Evolutionary conservation across 2,329 filamentous ascomycete species (phyloP), one percentile per base, ranked within the genome.

Genomic region (Neophaeococcomyces aloes): DNA sequence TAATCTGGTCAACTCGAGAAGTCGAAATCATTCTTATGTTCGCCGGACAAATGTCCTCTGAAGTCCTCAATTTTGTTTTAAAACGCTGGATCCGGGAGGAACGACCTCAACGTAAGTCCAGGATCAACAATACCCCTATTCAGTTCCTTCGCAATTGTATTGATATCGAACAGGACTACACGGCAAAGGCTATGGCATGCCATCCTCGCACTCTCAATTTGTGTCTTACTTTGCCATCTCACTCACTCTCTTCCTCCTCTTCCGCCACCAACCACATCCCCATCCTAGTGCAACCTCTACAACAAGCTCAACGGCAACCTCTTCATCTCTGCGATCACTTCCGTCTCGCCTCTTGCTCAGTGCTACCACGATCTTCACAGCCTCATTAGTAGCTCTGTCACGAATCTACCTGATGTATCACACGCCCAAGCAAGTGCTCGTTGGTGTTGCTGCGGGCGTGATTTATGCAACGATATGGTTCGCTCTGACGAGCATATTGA

Each of bases 181-280:
- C 58, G 77, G 86, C 44, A 94, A 94, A 63, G 91, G 91, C 51
- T 98, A 98, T 60, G 93, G 91, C 56, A 98, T 98, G 93, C 91
- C 91, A 8, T 81, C 77, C 6, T 95, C 88, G 29, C 91, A 98
- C 66, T 84, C 91, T 7, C 91, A 98, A 67, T 98, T 95, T 61
- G 83, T 89, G 48, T 76, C 83, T 44, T 98, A 86, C 70, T 96
- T 94, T 74, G 82, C 86, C 46, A 68, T 94, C 45, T 91, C 84
- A 49, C 67, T 96, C 47, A 72, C 78, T 18, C 70, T 98, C 15
- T 96, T 96, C 68, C 73, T 98, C 34, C 73, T 94, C 35, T 69
- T 88, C 48, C 77, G 89, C 48, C 87, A 94, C 63, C 37, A 34
- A 29, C 43, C 39, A 10, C 23, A 15, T 3, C 13, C 19, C 7